Evolutionary conservation across 441 rosid species (phyloP), one percentile per base, ranked within the genome.

Genomic region (Adansonia madagascariensis): DNA sequence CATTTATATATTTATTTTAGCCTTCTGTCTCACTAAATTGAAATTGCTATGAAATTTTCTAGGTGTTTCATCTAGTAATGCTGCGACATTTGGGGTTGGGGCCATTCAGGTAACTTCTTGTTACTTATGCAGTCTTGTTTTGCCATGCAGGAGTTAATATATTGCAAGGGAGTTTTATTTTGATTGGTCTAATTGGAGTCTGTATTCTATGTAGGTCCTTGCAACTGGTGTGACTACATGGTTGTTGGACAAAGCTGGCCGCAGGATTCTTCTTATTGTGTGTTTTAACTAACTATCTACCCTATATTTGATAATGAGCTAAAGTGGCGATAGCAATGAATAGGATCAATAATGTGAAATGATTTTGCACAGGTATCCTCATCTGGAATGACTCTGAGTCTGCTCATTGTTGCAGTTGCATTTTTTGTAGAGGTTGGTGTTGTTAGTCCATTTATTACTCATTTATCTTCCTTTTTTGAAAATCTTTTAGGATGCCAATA

Each of bases 211-310:
- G 50, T 61, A 87, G 90, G 89, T 88, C 49, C 4, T 80, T 60
- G 83, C 86, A 74, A 84, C 87, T 27, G 89, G 82, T 63, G 75
- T 88, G 41, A 81, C 87, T 52, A 88, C 89, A 41, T 88, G 82
- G 85, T 79, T 88, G 85, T 76, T 83, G 67, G 89, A 88, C 72
- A 84, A 70, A 82, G 80, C 86, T 71, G 89, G 89, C 44, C 86
- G 90, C 60, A 84, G 90, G 78, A 73, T 85, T 71, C 88, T 88
- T 76, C 90, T 88, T 76, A 78, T 84, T 61, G 90, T 88, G 53
- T 22, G 90, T 80, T 80, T 60, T 14, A 68, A 44, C 20, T 60
- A 60, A 50, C 63, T 55, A 63, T 44, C 75, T 1, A 68, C 4
- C 24, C 27, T 57, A n/a, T 64, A 15, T 69, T 35, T 67, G 31